Percentiles rank a stretch among this genome's conserved stretches.
These are phyloP conservation scores for Kernera saxatilis DNA, from an alignment of 345 rosid species.

Conservation along the genomic window DNA sequence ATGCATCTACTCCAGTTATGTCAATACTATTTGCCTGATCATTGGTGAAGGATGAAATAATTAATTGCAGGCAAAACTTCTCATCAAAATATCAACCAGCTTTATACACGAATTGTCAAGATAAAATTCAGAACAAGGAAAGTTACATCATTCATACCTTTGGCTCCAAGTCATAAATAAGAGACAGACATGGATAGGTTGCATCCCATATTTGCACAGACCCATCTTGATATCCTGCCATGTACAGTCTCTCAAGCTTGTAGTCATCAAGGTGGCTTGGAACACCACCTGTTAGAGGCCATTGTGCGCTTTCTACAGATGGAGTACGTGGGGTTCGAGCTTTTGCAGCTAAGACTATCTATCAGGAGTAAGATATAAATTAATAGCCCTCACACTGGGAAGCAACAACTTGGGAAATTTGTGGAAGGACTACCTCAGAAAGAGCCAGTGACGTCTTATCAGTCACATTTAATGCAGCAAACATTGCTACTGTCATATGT, in stretches of 20 bases:
- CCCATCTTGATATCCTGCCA: slow-evolving; percentile 87
- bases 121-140: slow-evolving; percentile 19
- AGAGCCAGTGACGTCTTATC: slow-evolving; percentile 41
- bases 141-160: slow-evolving; percentile 40
- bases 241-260: slow-evolving; percentile 59
- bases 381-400: slow-evolving; percentile 10
- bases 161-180: slow-evolving; percentile 43
- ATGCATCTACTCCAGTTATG: slow-evolving; percentile 35
- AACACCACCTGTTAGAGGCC: slow-evolving; percentile 88
- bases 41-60: slow-evolving; percentile 11
- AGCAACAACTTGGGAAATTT: neutral
- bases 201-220: slow-evolving; percentile 82
- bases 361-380: slow-evolving; percentile 29
- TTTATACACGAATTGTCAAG: neutral
- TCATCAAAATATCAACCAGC: slow-evolving; percentile 12
- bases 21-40: slow-evolving; percentile 46
- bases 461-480: slow-evolving; percentile 35
- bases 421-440: slow-evolving; percentile 47
- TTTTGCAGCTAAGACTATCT: slow-evolving; percentile 60
- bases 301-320: slow-evolving; percentile 34
- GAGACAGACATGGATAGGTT: slow-evolving; percentile 56
- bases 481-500: slow-evolving; percentile 47
- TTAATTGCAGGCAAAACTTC: neutral
- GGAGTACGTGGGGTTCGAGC: slow-evolving; percentile 35
- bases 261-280: slow-evolving; percentile 49